Evolutionary conservation across 371 early-diverging fungal species (phyloP).

Genomic region (Mortierella sp.): DNA sequence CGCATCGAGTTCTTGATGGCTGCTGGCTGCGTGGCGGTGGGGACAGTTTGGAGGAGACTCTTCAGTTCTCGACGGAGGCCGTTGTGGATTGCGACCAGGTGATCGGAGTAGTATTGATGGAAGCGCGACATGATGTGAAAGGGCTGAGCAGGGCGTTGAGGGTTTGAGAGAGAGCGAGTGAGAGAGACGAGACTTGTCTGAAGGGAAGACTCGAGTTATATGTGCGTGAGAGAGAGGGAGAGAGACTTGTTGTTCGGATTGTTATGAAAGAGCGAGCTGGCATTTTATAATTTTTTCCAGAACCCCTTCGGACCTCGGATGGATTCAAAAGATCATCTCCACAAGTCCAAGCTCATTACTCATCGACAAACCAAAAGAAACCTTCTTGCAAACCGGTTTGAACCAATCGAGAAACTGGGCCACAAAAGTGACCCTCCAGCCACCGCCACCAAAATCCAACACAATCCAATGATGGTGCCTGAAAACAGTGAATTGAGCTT

Average conservation of each 20-base stretch:
- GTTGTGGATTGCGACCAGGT: constrained; percentile 51
- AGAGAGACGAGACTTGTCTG: background rate
- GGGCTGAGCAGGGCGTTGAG: background rate
- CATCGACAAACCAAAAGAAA: background rate
- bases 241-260: background rate
- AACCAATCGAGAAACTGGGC: background rate
- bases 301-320: background rate
- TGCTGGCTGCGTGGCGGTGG: constrained; percentile 35
- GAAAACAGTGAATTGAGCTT: background rate
- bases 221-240: background rate
- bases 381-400: constrained; percentile 1
- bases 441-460: constrained; percentile 2
- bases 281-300: constrained; percentile 3
- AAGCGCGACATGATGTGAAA: constrained; percentile 29
- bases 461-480: background rate
- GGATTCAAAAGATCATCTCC: background rate
- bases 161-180: background rate
- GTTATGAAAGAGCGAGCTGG: background rate
- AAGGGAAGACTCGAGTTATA: background rate
- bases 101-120: constrained; percentile 47
- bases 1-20: constrained; percentile 27
- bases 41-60: constrained; percentile 28
- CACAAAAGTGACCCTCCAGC: background rate
- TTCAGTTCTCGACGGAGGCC: constrained; percentile 45
- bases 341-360: background rate